A percentile compares a stretch with the other conserved stretches of the same genome.
Evolutionary conservation across 169 alveolate genomes (phyloP).

Genomic region (Cryptosporidium ryanae): DNA sequence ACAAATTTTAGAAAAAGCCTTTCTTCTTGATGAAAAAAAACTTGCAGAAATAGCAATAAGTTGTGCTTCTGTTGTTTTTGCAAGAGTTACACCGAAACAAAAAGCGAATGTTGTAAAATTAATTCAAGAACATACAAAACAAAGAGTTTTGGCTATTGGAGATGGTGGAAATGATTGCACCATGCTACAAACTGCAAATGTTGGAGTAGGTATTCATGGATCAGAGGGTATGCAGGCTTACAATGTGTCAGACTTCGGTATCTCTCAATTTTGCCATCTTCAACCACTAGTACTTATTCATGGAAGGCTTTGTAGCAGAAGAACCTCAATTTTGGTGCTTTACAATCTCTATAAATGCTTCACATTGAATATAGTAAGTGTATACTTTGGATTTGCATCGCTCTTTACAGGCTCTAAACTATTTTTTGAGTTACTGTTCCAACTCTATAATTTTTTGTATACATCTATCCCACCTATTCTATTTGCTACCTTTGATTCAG

Average conservation of each 20-base stretch:
- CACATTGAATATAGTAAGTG: conserved; percentile 92
- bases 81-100: conserved; percentile 97
- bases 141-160: conserved; percentile 90
- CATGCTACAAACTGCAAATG: conserved; percentile 98
- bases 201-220: conserved; percentile 97
- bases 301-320: conserved; percentile 88
- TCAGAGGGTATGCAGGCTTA: conserved; percentile 96
- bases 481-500: conserved; percentile 86
- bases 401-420: conserved; percentile 94
- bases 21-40: conserved; percentile 71
- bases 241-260: conserved; percentile 90
- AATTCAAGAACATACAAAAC: conserved; percentile 85
- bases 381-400: conserved; percentile 91
- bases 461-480: conserved; percentile 93
- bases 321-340: conserved; percentile 88
- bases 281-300: conserved; percentile 87
- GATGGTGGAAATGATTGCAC: conserved; percentile 99
- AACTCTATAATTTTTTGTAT: conserved; percentile 93
- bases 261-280: conserved; percentile 88
- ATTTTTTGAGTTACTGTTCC: conserved; percentile 92
- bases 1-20: conserved; percentile 41
- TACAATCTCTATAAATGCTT: conserved; percentile 97
- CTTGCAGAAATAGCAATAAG: conserved; percentile 78
- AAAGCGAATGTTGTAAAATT: conserved; percentile 94
- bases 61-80: conserved; percentile 91